phyloP scores from a whole-genome alignment of 345 rosid species.

The Eucalyptus sp. region DNA sequence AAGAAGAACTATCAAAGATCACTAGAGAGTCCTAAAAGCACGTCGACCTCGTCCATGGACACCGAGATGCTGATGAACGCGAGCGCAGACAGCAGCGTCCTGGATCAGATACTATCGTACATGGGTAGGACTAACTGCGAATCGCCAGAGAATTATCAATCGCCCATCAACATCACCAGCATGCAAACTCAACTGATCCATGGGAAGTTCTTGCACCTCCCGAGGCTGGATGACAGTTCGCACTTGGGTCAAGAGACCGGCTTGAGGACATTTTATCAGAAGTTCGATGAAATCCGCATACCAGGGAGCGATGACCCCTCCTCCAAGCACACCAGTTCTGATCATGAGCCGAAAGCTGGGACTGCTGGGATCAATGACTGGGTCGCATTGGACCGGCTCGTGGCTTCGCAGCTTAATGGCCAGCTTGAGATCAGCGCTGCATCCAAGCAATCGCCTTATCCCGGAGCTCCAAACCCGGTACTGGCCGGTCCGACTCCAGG shows the following conservation, averaged over 20 bases:
- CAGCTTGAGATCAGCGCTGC: conserved; percentile 18
- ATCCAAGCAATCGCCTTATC: conserved; percentile 7
- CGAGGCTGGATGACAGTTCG: conserved; percentile 30
- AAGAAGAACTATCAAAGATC: conserved; percentile 87
- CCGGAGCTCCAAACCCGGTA: background rate
- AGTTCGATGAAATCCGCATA: conserved; percentile 23
- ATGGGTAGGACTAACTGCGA: conserved; percentile 38
- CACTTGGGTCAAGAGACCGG: background rate
- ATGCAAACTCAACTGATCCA: conserved; percentile 4
- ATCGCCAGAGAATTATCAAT: background rate
- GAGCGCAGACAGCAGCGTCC: conserved; percentile 20
- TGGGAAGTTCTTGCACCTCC: conserved; percentile 60
- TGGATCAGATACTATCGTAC: conserved; percentile 58
- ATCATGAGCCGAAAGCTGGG: background rate
- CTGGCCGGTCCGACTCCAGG: background rate
- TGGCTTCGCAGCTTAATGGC: conserved; percentile 93
- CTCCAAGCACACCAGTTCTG: background rate
- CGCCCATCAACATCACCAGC: background rate
- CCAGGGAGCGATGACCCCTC: conserved; percentile 7
- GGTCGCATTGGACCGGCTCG: conserved; percentile 76
- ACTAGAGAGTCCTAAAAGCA: conserved; percentile 57
- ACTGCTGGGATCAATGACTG: conserved; percentile 34
- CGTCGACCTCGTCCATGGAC: conserved; percentile 28
- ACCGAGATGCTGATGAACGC: conserved; percentile 16
- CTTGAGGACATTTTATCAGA: background rate